Conservation (phyloP, 169 alveolate species). For the Eimeria mitis region DNA sequence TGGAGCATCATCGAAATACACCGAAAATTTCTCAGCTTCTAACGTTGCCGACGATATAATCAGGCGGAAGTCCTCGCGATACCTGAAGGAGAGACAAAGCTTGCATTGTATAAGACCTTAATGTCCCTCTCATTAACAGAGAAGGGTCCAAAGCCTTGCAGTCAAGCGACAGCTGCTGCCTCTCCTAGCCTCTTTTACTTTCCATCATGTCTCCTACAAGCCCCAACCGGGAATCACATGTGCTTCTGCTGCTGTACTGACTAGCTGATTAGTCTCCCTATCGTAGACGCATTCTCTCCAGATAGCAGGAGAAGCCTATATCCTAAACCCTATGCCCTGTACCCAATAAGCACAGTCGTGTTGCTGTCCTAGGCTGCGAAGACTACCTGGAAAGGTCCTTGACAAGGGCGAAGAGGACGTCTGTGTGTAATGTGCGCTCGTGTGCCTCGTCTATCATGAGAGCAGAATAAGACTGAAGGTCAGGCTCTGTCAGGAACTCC, state of each 20-base stretch:
- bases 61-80: slow-evolving; percentile 92
- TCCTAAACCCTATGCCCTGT: not conserved
- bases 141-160: too few species aligned
- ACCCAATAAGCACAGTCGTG: not conserved
- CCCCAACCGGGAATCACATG: not conserved
- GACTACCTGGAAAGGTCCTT: slow-evolving; percentile 94
- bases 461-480: slow-evolving; percentile 95
- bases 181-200: too few species aligned
- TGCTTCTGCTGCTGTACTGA: not conserved
- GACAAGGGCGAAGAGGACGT: slow-evolving; percentile 98
- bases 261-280: not conserved
- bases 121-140: too few species aligned
- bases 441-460: slow-evolving; percentile 99
- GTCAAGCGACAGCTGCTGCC: too few species aligned
- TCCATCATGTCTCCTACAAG: too few species aligned
- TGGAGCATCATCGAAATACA: slow-evolving; percentile 95
- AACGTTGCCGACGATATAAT: slow-evolving; percentile 98
- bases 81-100: slow-evolving; percentile 73
- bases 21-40: slow-evolving; percentile 99
- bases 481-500: slow-evolving; percentile 98
- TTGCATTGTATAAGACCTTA: not conserved
- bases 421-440: slow-evolving; percentile 99
- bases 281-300: not conserved
- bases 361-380: not conserved
- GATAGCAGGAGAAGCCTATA: not conserved